phyloP scores from a whole-genome alignment of 331 rosid genomes.

The Acacia concinna region DNA sequence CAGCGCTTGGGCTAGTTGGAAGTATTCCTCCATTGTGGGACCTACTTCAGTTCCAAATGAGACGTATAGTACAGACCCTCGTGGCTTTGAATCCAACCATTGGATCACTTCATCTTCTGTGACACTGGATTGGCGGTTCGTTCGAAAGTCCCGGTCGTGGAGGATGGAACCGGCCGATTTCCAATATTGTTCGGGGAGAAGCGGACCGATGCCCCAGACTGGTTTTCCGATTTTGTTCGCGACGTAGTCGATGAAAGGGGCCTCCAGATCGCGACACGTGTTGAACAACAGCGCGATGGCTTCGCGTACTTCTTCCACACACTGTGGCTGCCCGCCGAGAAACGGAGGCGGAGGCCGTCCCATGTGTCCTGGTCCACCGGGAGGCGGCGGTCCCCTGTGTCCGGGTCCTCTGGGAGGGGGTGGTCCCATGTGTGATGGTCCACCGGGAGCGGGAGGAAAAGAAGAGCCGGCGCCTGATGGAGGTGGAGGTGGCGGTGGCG shows the following conservation, averaged over 20 bases:
- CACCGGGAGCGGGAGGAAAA: background rate
- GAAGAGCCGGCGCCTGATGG: background rate
- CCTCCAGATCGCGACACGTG: slow-evolving; percentile 34
- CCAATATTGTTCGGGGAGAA: slow-evolving; percentile 67
- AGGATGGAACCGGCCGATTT: slow-evolving; percentile 41
- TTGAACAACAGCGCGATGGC: slow-evolving; percentile 23
- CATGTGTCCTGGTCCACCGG: background rate
- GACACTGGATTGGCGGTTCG: slow-evolving; percentile 38
- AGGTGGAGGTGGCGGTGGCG: slow-evolving; percentile 22
- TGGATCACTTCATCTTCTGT: slow-evolving; percentile 33
- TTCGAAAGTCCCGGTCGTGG: slow-evolving; percentile 45
- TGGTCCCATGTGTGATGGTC: background rate
- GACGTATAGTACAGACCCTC: slow-evolving; percentile 54
- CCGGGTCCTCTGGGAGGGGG: background rate
- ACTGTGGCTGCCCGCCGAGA: slow-evolving; percentile 40
- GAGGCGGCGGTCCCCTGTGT: background rate
- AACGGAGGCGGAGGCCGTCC: slow-evolving; percentile 18
- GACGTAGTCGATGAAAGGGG: slow-evolving; percentile 48
- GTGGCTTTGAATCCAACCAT: slow-evolving; percentile 38
- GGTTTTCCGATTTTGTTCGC: slow-evolving; percentile 37
- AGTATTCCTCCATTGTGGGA: slow-evolving; percentile 48
- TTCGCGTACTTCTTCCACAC: slow-evolving; percentile 36
- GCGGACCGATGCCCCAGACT: slow-evolving; percentile 78
- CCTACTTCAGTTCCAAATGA: slow-evolving; percentile 62
- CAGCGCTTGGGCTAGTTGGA: slow-evolving; percentile 38